Evolutionary conservation across 2,329 filamentous ascomycete species (phyloP).

Genomic region (Aspergillus alliaceus): DNA sequence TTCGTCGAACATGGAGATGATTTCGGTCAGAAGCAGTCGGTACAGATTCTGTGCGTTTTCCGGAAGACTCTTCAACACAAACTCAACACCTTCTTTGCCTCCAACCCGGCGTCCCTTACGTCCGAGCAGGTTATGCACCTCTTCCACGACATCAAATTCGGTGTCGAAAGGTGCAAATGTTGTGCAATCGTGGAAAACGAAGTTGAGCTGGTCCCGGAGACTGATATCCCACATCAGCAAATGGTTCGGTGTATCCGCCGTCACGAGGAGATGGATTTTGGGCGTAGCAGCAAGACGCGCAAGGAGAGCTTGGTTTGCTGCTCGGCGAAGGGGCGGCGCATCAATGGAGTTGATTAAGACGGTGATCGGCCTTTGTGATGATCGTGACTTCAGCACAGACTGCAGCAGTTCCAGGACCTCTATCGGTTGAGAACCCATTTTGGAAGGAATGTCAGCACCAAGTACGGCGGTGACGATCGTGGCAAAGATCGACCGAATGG

Average conservation of each 20-base stretch:
- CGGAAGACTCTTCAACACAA: constrained; percentile 84
- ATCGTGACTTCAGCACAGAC: constrained; percentile 56
- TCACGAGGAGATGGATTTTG: constrained; percentile 71
- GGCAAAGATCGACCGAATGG: constrained; percentile 46
- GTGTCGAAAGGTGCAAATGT: constrained; percentile 75
- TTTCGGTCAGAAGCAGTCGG: constrained; percentile 78
- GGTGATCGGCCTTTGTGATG: constrained; percentile 52
- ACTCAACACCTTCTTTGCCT: constrained; percentile 87
- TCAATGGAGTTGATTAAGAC: constrained; percentile 87
- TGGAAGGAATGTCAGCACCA: constrained; percentile 43
- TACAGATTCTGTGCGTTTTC: constrained; percentile 91
- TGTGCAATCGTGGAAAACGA: constrained; percentile 90
- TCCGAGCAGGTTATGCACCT: constrained; percentile 83
- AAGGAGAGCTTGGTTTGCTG: constrained; percentile 68
- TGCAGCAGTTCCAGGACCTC: constrained; percentile 69
- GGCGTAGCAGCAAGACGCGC: constrained; percentile 74
- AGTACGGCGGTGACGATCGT: constrained; percentile 66
- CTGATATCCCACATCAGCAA: constrained; percentile 85
- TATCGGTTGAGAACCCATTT: constrained; percentile 63
- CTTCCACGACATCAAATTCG: constrained; percentile 83
- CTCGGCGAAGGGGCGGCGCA: constrained; percentile 70
- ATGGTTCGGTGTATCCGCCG: constrained; percentile 85
- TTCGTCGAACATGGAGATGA: constrained; percentile 68
- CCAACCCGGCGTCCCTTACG: constrained; percentile 76
- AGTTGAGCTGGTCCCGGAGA: constrained; percentile 78